These are phyloP conservation scores for Candida michaelii DNA, from an alignment of 805 yeast genomes.

Conservation along the genomic window DNA sequence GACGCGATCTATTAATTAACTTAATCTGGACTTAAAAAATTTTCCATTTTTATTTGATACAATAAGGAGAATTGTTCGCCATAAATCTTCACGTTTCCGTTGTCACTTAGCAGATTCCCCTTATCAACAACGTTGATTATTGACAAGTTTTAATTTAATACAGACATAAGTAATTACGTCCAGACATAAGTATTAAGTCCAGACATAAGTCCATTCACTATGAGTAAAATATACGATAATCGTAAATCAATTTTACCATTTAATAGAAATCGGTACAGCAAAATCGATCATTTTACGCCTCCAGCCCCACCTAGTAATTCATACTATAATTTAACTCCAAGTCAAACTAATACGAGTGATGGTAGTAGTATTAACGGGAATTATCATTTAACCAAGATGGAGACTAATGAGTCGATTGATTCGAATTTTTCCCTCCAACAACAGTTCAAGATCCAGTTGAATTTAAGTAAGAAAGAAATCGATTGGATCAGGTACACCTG, in stretches of 20 bases:
- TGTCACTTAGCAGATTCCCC: too few species aligned
- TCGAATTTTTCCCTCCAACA: conserved; percentile 18
- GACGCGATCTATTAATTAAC: conserved; percentile 4
- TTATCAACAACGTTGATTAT: too few species aligned
- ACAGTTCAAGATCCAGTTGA: conserved; percentile 18
- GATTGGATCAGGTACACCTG: conserved; percentile 48
- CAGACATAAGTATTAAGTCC: too few species aligned
- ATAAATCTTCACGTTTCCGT: too few species aligned
- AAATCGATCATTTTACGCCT: background rate
- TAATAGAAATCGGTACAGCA: background rate
- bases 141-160: too few species aligned
- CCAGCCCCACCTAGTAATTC: conserved; percentile 6
- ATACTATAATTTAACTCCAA: conserved; percentile 15
- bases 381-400: conserved; percentile 27
- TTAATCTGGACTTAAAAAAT: conserved; percentile 2
- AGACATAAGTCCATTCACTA: background rate
- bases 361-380: conserved; percentile 10
- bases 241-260: conserved; percentile 4
- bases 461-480: conserved; percentile 37
- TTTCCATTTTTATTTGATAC: conserved; percentile 5
- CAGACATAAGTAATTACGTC: too few species aligned
- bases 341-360: conserved; percentile 9
- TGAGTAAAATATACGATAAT: conserved; percentile 4
- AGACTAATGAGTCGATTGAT: conserved; percentile 22
- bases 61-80: background rate